Evolutionary conservation across 2,329 filamentous ascomycete species (phyloP), one percentile per base, ranked within the genome.

Genomic region (Botrytis fragariae): DNA sequence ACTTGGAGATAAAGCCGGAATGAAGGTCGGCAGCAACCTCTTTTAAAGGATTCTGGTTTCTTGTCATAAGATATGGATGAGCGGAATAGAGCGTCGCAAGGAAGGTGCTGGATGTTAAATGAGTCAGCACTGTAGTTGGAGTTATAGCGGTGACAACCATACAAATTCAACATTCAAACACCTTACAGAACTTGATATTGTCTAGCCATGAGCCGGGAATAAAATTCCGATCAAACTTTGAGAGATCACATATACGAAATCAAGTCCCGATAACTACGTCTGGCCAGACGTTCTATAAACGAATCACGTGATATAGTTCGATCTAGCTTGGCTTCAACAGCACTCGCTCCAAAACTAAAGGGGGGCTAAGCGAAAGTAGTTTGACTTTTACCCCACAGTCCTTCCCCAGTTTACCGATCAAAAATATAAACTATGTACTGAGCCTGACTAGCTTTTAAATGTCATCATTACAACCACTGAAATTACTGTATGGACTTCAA

Each of bases 181-280:
- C 7, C 14, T n/a, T 2, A 14, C 6, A 57, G 18, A 32, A 4
- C 14, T 25, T 29, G 6, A 29, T 16, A 18, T 32, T 16, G 1
- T 1, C 51, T 1, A 29, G 51, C 14, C 6, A 57, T 2, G 16
- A 18, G 16, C 51, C 16, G 14, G 3, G 0, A 32, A 57, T 18
- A 7, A 29, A 29, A 57, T 61, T 22, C 2, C 22, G 12, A 61
- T 16, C 59, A 3, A 39, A 39, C 4, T 8, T 8, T 12, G 4
- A 61, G 37, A 25, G 59, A n/a, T 12, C 10, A n/a, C 59, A 37
- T 39, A n/a, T n/a, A 7, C 22, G 0, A n/a, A 25, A n/a, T 5
- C 2, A 0, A 61, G 1, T 18, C 1, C 22, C 22, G 3, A 25
- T 16, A 1, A 0, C 39, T 2, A 10, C 16, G 7, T 29, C n/a